Base-by-base conservation (phyloP, 441 rosid species). In the Gossypium trilobum region DNA sequence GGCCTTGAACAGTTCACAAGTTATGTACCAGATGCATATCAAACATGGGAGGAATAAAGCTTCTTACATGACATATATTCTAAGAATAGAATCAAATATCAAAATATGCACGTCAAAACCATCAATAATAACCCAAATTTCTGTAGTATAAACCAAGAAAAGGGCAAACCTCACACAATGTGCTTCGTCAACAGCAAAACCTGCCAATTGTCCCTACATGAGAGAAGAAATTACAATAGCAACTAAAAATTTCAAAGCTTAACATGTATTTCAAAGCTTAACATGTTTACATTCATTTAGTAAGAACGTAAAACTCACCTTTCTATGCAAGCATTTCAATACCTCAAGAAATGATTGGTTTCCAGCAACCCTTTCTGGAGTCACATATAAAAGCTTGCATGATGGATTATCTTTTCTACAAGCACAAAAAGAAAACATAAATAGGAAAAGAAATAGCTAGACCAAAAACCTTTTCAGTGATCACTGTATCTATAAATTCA, bases 121-220 rank as follows among this genome's bases (percentile, higher is more conserved):
- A 59, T 27, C 50, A 67, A 52, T 19, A 46, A 7, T 3, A 39
- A 51, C 44, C 52, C 54, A 62, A 68, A 19, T 42, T 59, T 70
- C 6, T 6, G 10, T 52, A 75, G 1, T 7, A 61, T 33, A 61
- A 23, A 33, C 67, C 25, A 27, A 68, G 73, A 3, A 48, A 31
- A 50, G 44, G 16, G 22, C 74, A 51, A 80, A 92, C 97, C 97
- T 95, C 73, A 95, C 97, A 78, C 97, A 87, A 59, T 95, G 99
- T 68, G 95, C 93, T 85, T 95, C 99, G 79, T 91, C 99, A 78
- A 91, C 91, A 73, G 88, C 87, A 85, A 92, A 89, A 78, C 97
- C 97, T 23, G 91, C 90, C 22, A 92, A 83, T 74, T 81, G 90
- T 70, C 86, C 87, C 97, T 89, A 73, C 10, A 60, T 5, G 16